phyloP scores from a whole-genome alignment of 2,329 filamentous ascomycete genomes.

The Alternaria consortialis region DNA sequence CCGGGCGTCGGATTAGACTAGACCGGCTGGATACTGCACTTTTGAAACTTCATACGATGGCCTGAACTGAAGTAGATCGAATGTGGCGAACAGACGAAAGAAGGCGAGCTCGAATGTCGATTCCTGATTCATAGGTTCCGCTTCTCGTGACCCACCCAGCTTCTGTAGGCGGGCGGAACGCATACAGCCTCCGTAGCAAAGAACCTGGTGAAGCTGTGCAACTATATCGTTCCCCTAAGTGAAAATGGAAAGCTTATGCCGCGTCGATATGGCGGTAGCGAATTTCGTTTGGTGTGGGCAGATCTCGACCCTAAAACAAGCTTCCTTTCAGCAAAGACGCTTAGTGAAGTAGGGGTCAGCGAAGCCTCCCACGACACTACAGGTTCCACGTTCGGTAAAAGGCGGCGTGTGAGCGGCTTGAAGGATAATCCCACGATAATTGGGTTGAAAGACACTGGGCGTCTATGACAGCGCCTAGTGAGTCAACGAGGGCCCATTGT shows the following conservation, averaged over 20 bases:
- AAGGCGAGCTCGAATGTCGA: background rate
- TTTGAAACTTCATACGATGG: too few species aligned
- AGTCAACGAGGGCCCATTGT: conserved; percentile 10
- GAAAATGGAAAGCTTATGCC: background rate
- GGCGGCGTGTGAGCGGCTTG: conserved; percentile 4
- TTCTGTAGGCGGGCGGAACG: background rate
- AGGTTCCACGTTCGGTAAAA: conserved; percentile 1
- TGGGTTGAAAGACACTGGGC: background rate
- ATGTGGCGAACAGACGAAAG: background rate
- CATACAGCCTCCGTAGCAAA: background rate
- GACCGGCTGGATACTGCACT: too few species aligned
- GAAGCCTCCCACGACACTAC: background rate
- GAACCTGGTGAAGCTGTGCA: background rate
- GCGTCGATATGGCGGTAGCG: background rate
- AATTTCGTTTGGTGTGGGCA: background rate
- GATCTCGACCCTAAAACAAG: background rate
- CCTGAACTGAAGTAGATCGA: background rate
- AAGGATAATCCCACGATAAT: background rate
- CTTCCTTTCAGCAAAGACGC: background rate
- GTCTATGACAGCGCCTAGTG: conserved; percentile 9
- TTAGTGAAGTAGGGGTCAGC: background rate
- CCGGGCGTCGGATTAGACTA: background rate
- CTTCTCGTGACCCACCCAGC: background rate
- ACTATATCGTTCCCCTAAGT: background rate
- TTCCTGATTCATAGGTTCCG: background rate